Evolutionary conservation across 106 monocot genomes (phyloP).

Genomic region (Posidonia australis): DNA sequence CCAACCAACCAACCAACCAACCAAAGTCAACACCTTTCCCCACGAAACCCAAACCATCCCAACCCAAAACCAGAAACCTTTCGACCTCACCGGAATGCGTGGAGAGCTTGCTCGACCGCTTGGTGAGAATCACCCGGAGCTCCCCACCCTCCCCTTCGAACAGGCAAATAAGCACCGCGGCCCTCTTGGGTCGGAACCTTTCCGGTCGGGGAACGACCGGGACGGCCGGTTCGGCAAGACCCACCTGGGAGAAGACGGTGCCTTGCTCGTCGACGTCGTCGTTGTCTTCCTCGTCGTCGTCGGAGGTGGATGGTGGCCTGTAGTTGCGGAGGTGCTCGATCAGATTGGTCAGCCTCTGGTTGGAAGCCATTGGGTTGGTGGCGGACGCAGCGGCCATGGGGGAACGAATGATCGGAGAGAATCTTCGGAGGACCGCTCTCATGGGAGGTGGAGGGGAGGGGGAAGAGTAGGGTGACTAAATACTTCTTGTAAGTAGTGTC

Average conservation of each 20-base stretch:
- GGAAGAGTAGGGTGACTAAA: too few species aligned
- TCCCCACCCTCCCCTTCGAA: conserved; percentile 65
- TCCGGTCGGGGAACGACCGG: neutral
- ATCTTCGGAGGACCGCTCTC: conserved; percentile 9
- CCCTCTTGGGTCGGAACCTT: conserved; percentile 28
- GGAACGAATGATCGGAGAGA: conserved; percentile 5
- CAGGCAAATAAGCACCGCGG: conserved; percentile 81
- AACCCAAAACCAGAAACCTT: neutral
- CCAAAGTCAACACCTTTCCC: neutral
- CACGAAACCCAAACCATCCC: neutral
- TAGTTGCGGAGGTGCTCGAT: conserved; percentile 49
- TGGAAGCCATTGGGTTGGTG: neutral
- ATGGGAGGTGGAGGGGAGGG: too few species aligned
- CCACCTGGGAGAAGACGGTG: conserved; percentile 21
- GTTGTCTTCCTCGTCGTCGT: conserved; percentile 9
- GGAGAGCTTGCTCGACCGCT: conserved; percentile 60
- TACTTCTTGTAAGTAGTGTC: too few species aligned
- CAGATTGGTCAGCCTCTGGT: conserved; percentile 11
- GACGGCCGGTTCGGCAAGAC: conserved; percentile 8
- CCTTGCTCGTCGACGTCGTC: conserved; percentile 15
- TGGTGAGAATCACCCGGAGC: conserved; percentile 82
- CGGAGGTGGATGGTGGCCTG: conserved; percentile 12
- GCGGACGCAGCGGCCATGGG: too few species aligned
- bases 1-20: neutral
- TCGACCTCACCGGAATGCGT: conserved; percentile 50